These are phyloP conservation scores for Nitzschia palea DNA, from an alignment of 108 stramenopile genomes.

Conservation along the genomic window DNA sequence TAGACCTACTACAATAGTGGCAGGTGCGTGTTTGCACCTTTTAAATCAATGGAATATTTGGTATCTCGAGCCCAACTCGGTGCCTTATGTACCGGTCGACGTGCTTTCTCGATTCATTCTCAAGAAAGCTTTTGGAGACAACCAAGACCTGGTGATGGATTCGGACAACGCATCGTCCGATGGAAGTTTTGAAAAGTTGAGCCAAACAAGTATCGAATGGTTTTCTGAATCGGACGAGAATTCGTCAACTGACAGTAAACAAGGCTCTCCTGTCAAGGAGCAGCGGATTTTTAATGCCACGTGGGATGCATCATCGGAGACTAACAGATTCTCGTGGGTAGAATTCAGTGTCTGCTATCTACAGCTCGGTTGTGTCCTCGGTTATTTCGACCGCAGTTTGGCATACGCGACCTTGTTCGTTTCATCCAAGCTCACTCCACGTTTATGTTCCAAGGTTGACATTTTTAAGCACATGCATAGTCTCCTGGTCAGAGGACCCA, in stretches of 20 bases:
- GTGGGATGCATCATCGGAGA: conserved; percentile 61
- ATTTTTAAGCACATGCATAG: conserved; percentile 51
- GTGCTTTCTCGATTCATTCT: conserved; percentile 70
- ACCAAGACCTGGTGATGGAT: neutral
- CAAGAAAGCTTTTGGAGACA: conserved; percentile 47
- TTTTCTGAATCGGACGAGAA: conserved; percentile 16
- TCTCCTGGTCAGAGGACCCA: conserved; percentile 44
- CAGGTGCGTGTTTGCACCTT: conserved; percentile 77
- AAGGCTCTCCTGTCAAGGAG: neutral
- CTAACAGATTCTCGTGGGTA: conserved; percentile 68
- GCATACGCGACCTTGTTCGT: conserved; percentile 65
- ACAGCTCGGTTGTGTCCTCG: conserved; percentile 68
- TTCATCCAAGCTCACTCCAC: conserved; percentile 55
- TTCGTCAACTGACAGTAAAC: neutral
- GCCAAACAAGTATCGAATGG: conserved; percentile 15
- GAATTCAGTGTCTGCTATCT: conserved; percentile 65
- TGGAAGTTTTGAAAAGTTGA: conserved; percentile 20
- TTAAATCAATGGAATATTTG: conserved; percentile 78
- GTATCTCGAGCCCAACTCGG: conserved; percentile 62
- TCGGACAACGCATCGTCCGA: conserved; percentile 11
- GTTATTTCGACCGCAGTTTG: conserved; percentile 60
- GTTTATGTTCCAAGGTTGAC: conserved; percentile 27
- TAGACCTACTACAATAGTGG: conserved; percentile 86
- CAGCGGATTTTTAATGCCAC: conserved; percentile 59
- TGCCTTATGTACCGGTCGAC: conserved; percentile 83